phyloP scores from a whole-genome alignment of 2,329 filamentous ascomycete genomes.

The Lasiodiplodia hormozganensis region DNA sequence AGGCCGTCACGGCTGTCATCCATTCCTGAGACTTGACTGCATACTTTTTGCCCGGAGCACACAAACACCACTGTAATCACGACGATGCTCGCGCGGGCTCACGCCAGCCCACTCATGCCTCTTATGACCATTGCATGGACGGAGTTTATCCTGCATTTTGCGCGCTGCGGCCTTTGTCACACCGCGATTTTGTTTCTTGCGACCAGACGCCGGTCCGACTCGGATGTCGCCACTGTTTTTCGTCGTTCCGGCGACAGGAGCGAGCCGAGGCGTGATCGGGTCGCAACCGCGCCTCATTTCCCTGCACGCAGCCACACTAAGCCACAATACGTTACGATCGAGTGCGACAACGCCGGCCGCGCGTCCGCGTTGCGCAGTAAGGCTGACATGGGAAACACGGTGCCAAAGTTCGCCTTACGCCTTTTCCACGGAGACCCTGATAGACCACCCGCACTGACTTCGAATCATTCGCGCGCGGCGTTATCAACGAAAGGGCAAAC shows the following conservation, averaged over 20 bases:
- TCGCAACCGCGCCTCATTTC: not conserved
- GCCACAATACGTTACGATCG: constrained; percentile 11
- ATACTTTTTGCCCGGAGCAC: not conserved
- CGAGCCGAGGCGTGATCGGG: constrained; percentile 7
- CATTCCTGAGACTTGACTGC: not conserved
- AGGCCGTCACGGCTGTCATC: constrained; percentile 8
- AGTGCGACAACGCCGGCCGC: not conserved
- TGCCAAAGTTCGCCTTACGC: constrained; percentile 14
- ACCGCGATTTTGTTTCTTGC: constrained; percentile 11
- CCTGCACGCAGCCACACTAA: constrained; percentile 13
- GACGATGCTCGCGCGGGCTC: constrained; percentile 5
- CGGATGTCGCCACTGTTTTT: constrained; percentile 4
- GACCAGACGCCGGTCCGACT: constrained; percentile 14
- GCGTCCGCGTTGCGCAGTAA: not conserved
- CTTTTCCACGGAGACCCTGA: constrained; percentile 13
- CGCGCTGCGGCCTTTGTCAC: constrained; percentile 14
- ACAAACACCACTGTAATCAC: constrained; percentile 14
- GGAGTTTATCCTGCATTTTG: constrained; percentile 29
- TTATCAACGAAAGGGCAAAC: constrained; percentile 1
- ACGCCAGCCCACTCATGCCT: constrained; percentile 27
- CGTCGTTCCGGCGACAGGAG: constrained; percentile 11
- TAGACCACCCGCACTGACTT: constrained; percentile 20
- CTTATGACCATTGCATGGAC: constrained; percentile 30
- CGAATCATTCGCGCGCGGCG: constrained; percentile 13
- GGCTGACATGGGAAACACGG: constrained; percentile 8